These are phyloP conservation scores for Salix arbutifolia DNA, from an alignment of 345 rosid genomes.

Conservation along the genomic window DNA sequence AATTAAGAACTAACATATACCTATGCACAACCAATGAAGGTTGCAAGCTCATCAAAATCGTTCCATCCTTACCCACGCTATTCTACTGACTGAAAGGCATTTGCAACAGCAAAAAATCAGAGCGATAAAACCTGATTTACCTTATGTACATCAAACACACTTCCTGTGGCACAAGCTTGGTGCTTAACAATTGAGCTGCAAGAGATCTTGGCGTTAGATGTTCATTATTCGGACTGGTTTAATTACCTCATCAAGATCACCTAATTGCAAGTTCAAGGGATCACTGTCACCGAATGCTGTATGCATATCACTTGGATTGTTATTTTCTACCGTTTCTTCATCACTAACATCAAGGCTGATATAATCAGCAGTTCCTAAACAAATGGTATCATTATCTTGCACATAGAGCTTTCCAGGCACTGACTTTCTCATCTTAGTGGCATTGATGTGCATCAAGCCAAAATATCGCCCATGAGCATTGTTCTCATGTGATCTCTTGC, in stretches of 20 bases:
- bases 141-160: background rate
- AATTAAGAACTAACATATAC: background rate
- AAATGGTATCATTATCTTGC: constrained; percentile 20
- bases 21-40: background rate
- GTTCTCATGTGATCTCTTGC: constrained; percentile 45
- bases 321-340: constrained; percentile 40
- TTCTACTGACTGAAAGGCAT: background rate
- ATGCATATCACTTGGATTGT: constrained; percentile 20
- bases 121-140: background rate
- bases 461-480: constrained; percentile 64
- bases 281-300: constrained; percentile 27
- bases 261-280: constrained; percentile 25
- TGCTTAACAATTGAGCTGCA: background rate
- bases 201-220: background rate
- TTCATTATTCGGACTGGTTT: constrained; percentile 58
- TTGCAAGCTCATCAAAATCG: background rate
- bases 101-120: background rate
- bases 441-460: constrained; percentile 29
- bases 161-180: background rate
- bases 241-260: constrained; percentile 47
- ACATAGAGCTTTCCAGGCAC: constrained; percentile 24
- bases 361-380: constrained; percentile 40
- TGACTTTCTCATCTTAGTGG: constrained; percentile 31
- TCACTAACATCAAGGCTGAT: constrained; percentile 47
- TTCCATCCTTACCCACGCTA: background rate